These are phyloP conservation scores for Alternaria postmessia DNA, from an alignment of 2,329 filamentous ascomycete species.

Conservation along the genomic window DNA sequence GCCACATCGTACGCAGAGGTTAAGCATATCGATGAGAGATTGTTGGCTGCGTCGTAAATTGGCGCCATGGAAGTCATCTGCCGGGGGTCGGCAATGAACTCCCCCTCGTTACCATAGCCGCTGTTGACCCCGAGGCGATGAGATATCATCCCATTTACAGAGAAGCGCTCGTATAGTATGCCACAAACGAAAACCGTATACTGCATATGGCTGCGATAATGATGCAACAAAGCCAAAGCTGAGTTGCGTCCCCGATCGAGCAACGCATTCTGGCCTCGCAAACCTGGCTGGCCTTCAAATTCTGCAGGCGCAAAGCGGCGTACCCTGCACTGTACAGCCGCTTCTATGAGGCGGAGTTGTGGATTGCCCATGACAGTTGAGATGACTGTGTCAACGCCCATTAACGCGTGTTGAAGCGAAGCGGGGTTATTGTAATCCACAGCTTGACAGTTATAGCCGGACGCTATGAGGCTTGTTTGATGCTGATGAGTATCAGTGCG, in stretches of 20 bases:
- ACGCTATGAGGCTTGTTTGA: constrained; percentile 62
- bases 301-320: constrained; percentile 77
- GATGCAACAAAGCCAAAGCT: constrained; percentile 65
- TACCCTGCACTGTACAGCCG: constrained; percentile 70
- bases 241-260: constrained; percentile 67
- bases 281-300: constrained; percentile 71
- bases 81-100: constrained; percentile 71
- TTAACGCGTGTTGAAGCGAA: constrained; percentile 70
- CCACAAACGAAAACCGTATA: constrained; percentile 78
- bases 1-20: constrained; percentile 75
- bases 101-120: constrained; percentile 65
- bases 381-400: constrained; percentile 76
- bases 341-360: constrained; percentile 76
- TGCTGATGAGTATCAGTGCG: constrained; percentile 51
- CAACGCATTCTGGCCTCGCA: constrained; percentile 64
- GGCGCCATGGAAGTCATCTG: constrained; percentile 67
- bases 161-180: constrained; percentile 78
- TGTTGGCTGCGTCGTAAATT: constrained; percentile 59
- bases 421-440: constrained; percentile 71
- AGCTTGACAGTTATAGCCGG: constrained; percentile 70
- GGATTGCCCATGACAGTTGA: constrained; percentile 73
- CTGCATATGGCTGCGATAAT: constrained; percentile 66
- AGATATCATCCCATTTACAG: constrained; percentile 68
- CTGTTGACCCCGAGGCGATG: constrained; percentile 67
- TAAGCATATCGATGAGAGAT: constrained; percentile 63